Conservation (phyloP, 768 basidiomycete species). For the Flagelloscypha sp. region DNA sequence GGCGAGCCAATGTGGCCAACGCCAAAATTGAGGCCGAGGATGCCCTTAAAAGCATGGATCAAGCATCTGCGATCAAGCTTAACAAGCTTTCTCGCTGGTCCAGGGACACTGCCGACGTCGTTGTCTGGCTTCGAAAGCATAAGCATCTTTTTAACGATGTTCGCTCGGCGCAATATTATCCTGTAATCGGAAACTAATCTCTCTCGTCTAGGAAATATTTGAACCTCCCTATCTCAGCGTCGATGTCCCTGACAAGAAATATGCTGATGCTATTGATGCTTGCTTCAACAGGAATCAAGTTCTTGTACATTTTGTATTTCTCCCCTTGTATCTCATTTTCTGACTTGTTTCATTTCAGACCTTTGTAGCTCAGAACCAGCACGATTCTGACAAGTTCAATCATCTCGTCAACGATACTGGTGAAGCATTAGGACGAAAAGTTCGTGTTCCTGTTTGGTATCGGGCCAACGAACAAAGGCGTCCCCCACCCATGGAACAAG, state of each 20-base stretch:
- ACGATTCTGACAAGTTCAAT: slow-evolving; percentile 73
- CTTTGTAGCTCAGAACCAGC: slow-evolving; percentile 75
- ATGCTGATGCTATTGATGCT: slow-evolving; percentile 64
- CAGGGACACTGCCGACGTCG: slow-evolving; percentile 50
- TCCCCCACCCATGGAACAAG: slow-evolving; percentile 43
- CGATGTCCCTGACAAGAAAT: slow-evolving; percentile 54
- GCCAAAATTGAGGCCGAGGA: slow-evolving; percentile 14
- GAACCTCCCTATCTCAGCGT: slow-evolving; percentile 77
- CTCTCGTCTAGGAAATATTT: no score
- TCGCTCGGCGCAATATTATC: no score
- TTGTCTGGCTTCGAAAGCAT: slow-evolving; percentile 68
- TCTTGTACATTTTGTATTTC: slow-evolving; percentile 38
- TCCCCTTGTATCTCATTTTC: neutral
- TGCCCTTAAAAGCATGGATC: slow-evolving; percentile 15
- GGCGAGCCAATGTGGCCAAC: slow-evolving; percentile 21
- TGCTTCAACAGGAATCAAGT: slow-evolving; percentile 53
- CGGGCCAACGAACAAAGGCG: slow-evolving; percentile 33
- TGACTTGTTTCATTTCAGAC: slow-evolving; percentile 38
- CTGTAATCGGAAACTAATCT: no score
- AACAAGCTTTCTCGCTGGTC: slow-evolving; percentile 46
- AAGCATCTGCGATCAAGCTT: slow-evolving; percentile 47
- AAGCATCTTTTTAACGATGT: slow-evolving; percentile 60
- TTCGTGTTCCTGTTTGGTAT: slow-evolving; percentile 62
- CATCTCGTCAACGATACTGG: slow-evolving; percentile 55
- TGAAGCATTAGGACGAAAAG: slow-evolving; percentile 42